Conservation (phyloP, 495 filamentous ascomycete genomes). For the Lentithecium fluviatile region DNA sequence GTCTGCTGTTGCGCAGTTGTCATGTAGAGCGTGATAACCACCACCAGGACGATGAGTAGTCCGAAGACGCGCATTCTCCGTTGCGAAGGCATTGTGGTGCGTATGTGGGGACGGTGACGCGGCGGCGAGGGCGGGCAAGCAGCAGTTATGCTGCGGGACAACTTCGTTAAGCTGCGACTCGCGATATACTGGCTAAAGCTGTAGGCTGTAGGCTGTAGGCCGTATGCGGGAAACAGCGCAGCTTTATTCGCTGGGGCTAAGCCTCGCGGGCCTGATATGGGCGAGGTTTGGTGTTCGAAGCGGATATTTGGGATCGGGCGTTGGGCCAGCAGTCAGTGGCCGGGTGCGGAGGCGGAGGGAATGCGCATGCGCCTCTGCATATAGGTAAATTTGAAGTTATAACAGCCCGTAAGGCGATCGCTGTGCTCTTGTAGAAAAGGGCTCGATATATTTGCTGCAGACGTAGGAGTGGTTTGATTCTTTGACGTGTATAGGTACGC, state of each 20-base stretch:
- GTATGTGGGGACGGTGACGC: not conserved
- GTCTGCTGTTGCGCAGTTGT: conserved; percentile 47
- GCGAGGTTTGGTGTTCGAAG: not conserved
- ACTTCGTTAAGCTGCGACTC: not conserved
- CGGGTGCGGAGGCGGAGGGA: no score
- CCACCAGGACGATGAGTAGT: conserved; percentile 54
- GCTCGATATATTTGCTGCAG: no score
- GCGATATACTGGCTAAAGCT: not conserved
- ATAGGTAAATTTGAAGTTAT: no score
- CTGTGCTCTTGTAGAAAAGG: no score
- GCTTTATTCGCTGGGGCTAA: not conserved
- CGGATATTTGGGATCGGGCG: not conserved
- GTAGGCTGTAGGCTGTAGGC: not conserved
- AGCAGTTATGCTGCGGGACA: not conserved
- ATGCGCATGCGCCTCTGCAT: no score
- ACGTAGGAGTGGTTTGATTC: no score
- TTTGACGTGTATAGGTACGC: no score
- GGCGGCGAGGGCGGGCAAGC: not conserved
- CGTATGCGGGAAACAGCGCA: not conserved
- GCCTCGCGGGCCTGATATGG: not conserved
- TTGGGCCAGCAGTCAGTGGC: no score
- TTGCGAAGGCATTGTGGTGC: conserved; percentile 64
- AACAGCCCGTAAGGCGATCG: no score
- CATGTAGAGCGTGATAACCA: conserved; percentile 65
- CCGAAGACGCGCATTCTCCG: conserved; percentile 62